A percentile compares a stretch with the other conserved stretches of the same genome.
Conservation (phyloP, 75 land plant genomes). For the Cupressus sempervirens region DNA sequence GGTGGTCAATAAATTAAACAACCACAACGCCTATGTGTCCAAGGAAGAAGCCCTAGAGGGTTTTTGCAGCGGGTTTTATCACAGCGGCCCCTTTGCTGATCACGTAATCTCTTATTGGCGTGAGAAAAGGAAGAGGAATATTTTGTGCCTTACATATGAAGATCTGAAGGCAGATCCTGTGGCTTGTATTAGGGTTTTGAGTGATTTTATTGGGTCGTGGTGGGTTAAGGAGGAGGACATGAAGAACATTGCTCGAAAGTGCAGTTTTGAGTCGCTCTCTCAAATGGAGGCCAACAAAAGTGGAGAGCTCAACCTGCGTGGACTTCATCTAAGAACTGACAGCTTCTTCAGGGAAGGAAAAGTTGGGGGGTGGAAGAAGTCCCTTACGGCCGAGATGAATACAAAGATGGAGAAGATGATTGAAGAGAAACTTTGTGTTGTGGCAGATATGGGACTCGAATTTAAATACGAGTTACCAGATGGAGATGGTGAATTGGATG, state of each 20-base stretch:
- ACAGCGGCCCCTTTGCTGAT: conserved; percentile 23
- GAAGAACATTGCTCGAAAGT: conserved; percentile 7
- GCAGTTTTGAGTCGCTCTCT: conserved; percentile 12
- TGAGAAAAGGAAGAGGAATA: not conserved
- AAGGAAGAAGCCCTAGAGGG: conserved; percentile 13
- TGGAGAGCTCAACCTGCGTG: not conserved
- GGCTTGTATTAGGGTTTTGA: not conserved
- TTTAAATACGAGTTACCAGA: not conserved
- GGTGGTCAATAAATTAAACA: not conserved
- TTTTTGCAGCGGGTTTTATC: conserved; percentile 17
- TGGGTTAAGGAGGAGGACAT: not conserved
- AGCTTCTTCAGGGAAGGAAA: conserved; percentile 1
- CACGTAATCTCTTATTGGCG: conserved; percentile 27
- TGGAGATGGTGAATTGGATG: no score
- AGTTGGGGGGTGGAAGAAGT: not conserved
- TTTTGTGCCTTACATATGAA: conserved; percentile 18
- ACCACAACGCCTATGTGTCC: not conserved
- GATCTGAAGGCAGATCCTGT: conserved; percentile 21
- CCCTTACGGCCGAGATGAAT: not conserved
- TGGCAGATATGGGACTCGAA: not conserved
- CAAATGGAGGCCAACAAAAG: not conserved
- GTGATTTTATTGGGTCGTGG: conserved; percentile 13
- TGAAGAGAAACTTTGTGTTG: not conserved
- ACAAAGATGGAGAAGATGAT: not conserved
- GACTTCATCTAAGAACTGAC: not conserved